A percentile compares a stretch with the other conserved stretches of the same genome.
These are phyloP conservation scores for Nigrospora oryzae DNA, from an alignment of 2,329 filamentous ascomycete species.

Conservation along the genomic window DNA sequence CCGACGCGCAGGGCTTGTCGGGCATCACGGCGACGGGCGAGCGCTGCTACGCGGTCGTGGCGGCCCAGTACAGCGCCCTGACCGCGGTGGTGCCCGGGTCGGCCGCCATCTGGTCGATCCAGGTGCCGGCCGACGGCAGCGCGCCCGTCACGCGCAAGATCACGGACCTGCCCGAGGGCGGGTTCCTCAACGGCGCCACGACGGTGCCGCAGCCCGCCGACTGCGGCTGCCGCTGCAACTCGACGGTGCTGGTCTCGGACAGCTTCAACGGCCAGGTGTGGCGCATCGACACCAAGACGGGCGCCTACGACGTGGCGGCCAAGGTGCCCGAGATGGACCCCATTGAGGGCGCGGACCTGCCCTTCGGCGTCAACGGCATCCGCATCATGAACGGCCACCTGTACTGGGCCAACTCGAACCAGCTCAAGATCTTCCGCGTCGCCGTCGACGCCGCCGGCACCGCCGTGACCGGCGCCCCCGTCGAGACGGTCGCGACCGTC, in stretches of 20 bases:
- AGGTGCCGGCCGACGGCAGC: conserved; percentile 3
- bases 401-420: conserved; percentile 18
- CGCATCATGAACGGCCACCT: conserved; percentile 14
- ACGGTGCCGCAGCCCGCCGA: conserved; percentile 7
- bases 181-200: conserved; percentile 16
- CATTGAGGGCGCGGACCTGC: conserved; percentile 1
- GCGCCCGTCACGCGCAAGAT: conserved; percentile 7
- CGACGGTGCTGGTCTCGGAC: conserved; percentile 16
- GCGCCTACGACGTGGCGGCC: conserved; percentile 9
- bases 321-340: conserved; percentile 14
- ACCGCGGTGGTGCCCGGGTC: conserved; percentile 6
- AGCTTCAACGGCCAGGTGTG: conserved; percentile 15
- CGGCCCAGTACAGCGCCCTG: conserved; percentile 3
- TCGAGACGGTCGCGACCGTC: conserved; percentile 9
- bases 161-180: conserved; percentile 6
- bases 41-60: conserved; percentile 13
- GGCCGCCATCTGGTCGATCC: conserved; percentile 10
- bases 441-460: conserved; percentile 7
- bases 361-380: conserved; percentile 18
- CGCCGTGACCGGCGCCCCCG: conserved; percentile 4
- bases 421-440: conserved; percentile 9
- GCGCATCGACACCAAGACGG: conserved; percentile 13
- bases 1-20: conserved; percentile 13
- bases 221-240: background rate
- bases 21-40: conserved; percentile 22